Base-by-base conservation (phyloP, 768 basidiomycete species). In the Termitomyces sp. region DNA sequence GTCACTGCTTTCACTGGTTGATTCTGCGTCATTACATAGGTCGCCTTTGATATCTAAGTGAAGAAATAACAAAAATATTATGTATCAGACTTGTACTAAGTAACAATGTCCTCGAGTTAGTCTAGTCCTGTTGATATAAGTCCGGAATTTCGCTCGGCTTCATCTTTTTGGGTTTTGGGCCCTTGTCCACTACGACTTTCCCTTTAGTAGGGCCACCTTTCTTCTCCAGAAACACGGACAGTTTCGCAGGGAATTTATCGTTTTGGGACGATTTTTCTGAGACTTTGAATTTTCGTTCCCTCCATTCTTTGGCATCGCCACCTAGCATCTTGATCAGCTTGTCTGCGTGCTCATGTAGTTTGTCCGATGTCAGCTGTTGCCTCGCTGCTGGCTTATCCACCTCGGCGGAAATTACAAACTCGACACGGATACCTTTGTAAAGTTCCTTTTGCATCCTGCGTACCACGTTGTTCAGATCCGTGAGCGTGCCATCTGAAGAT, bases 121-220 rank as follows among this genome's bases (percentile, higher is more conserved):
- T 22, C 36, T 53, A 33, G 48, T 24, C 49, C 55, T 58, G 56
- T 36, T 58, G 53, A 39, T 53, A 60, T 24, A 65, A 55, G 45
- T 62, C 53, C 12, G 34, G 53, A 24, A 60, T 33, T 33, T 56
- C 60, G 24, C 20, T 39, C 7, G 42, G 6, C 2, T 61, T 56
- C 1, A 34, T 31, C 15, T 59, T 65, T 30, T 63, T 58, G 46
- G 27, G 45, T 48, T 61, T 65, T 24, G 58, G 57, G 7, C 47
- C 57, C 33, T 61, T 62, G 49, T 54, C 54, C 16, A 59, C 36
- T 18, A 42, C 45, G 9, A 53, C 51, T 50, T 37, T 53, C 11
- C 20, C 54, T 22, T 45, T 58, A 13, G 42, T 27, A 33, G 37
- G 15, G 6, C 33, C 39, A 9, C 50, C 51, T 20, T 30, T n/a